Base-by-base conservation (phyloP, 108 stramenopile species). In the Cyclostephanos tholiformis region DNA sequence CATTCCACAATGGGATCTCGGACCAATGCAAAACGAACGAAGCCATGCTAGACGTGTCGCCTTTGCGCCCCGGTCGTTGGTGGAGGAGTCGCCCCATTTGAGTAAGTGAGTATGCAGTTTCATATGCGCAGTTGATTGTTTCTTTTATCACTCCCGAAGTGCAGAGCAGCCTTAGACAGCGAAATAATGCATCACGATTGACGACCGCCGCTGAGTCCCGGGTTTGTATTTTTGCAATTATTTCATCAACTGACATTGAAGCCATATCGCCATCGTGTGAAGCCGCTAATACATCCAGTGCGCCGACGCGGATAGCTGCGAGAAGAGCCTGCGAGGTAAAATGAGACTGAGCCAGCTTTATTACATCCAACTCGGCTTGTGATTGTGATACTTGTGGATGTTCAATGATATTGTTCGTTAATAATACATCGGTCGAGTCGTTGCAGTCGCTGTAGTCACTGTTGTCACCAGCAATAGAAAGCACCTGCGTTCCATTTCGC, bases 21-120 rank as follows among this genome's bases (percentile, higher is more conserved):
- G 57, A 52, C 80, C 80, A 76, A 61, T 81, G 80, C 59, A 72
- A 63, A 17, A 72, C 44, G 49, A 81, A 81, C 9, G 70, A 48
- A 4, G 75, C 43, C 75, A 81, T 76, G 48, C 65, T 76, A 26
- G 63, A 35, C 25, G 63, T 25, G 29, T 27, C 52, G 27, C 55
- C 4, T 25, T 60, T 27, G 25, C 25, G 16, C 14, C 27, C 30
- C 19, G 59, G 23, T 61, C 39, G 43, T 72, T 67, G 43, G 67
- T 67, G 71, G 23, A 79, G 65, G 5, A 71, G 60, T 48, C 35
- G 27, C n/a, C 77, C 77, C 23, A 65, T 63, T 38, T 79, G 65
- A 43, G 77, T 72, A 11, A 67, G 49, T 29, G 56, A 51, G 59
- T 67, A 79, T 63, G 77, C 50, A 19, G 71, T 52, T 59, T 79